Evolutionary conservation across 768 basidiomycete species (phyloP).

Genomic region (Kwoniella sp.): DNA sequence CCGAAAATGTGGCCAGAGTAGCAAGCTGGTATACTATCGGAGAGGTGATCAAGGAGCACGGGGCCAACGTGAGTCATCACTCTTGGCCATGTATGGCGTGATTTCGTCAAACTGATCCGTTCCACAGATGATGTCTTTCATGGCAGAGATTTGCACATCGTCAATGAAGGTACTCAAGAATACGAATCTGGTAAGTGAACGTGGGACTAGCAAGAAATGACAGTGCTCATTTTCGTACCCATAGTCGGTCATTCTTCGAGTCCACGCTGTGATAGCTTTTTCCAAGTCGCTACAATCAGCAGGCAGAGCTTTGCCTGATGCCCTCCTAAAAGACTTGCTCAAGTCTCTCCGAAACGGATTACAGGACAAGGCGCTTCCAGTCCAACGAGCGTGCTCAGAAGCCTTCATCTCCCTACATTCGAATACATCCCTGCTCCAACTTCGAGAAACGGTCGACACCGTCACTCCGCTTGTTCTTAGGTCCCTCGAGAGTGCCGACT

Average conservation of each 20-base stretch:
- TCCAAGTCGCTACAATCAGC: constrained; percentile 78
- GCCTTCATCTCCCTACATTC: constrained; percentile 65
- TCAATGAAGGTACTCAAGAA: constrained; percentile 68
- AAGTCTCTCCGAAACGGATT: constrained; percentile 78
- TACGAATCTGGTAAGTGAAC: constrained; percentile 73
- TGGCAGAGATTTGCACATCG: constrained; percentile 75
- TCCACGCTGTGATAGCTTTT: constrained; percentile 74
- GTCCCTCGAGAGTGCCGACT: constrained; percentile 78
- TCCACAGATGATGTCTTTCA: constrained; percentile 86
- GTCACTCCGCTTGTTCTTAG: constrained; percentile 70
- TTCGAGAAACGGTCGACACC: constrained; percentile 73
- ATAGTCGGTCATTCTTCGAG: constrained; percentile 78
- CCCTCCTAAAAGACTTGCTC: constrained; percentile 73
- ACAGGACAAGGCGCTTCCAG: constrained; percentile 76
- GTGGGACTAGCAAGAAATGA: constrained; percentile 17
- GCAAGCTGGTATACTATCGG: constrained; percentile 84
- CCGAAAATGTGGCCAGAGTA: constrained; percentile 42
- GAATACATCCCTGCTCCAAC: constrained; percentile 62
- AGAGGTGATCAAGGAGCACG: constrained; percentile 81
- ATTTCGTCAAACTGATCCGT: background rate
- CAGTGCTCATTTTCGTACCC: background rate
- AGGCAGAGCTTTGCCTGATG: constrained; percentile 80
- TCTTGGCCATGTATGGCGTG: no score
- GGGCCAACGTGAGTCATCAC: constrained; percentile 69
- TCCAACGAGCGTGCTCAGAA: constrained; percentile 82